A percentile compares a stretch with the other conserved stretches of the same genome.
Conservation (phyloP, 305 asterid genomes). For the Euphrasia arctica region DNA sequence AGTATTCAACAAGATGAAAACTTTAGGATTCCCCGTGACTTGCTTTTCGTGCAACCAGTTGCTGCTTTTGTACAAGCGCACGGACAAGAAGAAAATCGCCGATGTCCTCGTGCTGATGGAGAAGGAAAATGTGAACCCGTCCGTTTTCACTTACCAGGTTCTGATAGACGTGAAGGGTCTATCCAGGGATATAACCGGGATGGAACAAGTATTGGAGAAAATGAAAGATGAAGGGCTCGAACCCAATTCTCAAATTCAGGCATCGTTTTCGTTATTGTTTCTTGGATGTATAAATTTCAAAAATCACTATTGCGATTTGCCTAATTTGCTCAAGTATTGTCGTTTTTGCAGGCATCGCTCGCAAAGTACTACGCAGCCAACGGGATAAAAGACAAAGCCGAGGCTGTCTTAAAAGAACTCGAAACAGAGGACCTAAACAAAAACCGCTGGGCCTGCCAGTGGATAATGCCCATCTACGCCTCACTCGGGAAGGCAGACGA, state of each 20-base stretch:
- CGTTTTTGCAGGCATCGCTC: constrained; percentile 17
- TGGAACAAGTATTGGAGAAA: constrained; percentile 69
- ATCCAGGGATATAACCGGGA: constrained; percentile 57
- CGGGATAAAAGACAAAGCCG: constrained; percentile 71
- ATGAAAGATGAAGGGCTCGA: constrained; percentile 64
- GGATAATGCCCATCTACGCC: constrained; percentile 67
- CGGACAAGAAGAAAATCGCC: constrained; percentile 60
- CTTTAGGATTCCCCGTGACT: constrained; percentile 43
- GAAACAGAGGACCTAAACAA: constrained; percentile 46
- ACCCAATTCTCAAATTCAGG: constrained; percentile 34
- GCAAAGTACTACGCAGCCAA: constrained; percentile 48
- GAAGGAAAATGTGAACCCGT: constrained; percentile 63
- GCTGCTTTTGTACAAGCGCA: constrained; percentile 66
- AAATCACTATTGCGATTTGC: not conserved
- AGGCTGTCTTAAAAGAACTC: constrained; percentile 53
- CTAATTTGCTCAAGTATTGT: not conserved
- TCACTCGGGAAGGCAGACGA: constrained; percentile 58
- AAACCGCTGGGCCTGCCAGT: constrained; percentile 42
- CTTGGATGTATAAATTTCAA: not conserved
- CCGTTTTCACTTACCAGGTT: constrained; percentile 56
- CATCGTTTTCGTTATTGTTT: constrained; percentile 18
- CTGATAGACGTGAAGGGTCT: constrained; percentile 67
- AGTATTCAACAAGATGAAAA: constrained; percentile 67
- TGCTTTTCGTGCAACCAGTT: constrained; percentile 62
- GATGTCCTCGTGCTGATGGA: constrained; percentile 76